Evolutionary conservation across 371 early-diverging fungal genomes (phyloP).

Genomic region (Circinella umbellata): DNA sequence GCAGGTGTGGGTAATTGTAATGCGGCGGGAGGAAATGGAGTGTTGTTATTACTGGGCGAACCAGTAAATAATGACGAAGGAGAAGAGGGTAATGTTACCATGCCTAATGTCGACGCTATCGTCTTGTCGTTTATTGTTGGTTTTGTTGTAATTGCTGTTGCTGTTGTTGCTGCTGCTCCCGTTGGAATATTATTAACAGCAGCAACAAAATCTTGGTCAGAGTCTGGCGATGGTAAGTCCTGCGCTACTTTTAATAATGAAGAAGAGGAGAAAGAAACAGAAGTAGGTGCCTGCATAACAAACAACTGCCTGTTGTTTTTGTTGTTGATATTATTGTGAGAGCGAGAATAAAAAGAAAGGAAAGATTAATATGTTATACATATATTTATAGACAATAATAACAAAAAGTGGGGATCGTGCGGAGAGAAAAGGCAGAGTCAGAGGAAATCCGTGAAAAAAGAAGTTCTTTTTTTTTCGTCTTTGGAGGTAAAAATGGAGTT

Average conservation of each 20-base stretch:
- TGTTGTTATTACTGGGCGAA: not conserved
- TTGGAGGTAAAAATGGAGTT: too few relatives aligned
- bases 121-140: not conserved
- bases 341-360: not conserved
- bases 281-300: constrained; percentile 17
- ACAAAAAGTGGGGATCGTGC: too few relatives aligned
- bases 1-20: not conserved
- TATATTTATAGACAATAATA: too few relatives aligned
- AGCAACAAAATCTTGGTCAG: constrained; percentile 3
- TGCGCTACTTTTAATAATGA: constrained; percentile 1
- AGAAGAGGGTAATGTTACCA: constrained; percentile 9
- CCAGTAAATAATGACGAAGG: constrained; percentile 11
- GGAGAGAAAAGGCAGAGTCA: too few relatives aligned
- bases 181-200: not conserved
- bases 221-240: constrained; percentile 14
- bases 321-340: too few relatives aligned
- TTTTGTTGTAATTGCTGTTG: not conserved
- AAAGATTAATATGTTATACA: not conserved
- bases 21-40: not conserved
- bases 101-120: not conserved
- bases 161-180: not conserved
- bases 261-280: not conserved
- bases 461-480: too few relatives aligned
- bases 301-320: not conserved
- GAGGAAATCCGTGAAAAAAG: too few relatives aligned